Evolutionary conservation across 345 rosid species (phyloP), one percentile per base, ranked within the genome.

Genomic region (Erysimum cheiranthoides): DNA sequence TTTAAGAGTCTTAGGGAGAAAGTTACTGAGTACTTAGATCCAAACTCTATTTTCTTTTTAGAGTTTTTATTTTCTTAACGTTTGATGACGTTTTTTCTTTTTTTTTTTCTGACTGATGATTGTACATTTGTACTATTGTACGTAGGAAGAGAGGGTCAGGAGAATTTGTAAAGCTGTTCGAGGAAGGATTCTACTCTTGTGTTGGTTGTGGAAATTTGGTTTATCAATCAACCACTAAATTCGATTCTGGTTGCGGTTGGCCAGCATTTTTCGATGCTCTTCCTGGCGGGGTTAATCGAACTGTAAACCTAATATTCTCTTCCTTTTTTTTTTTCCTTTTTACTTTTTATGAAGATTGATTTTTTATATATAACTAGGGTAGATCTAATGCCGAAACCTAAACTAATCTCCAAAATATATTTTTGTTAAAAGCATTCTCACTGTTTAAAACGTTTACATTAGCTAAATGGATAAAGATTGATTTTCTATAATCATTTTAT

Each of bases 211-310:
- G 84, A 18, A 84, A 88, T 75, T 92, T 93, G 34, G 88, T 92
- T 6, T 88, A 92, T 63, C 79, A 12, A 28, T 92, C 97, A 31
- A 85, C 85, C 7, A 87, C 92, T 38, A 92, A 92, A 62, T 92
- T 92, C 42, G 75, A 90, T 53, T 88, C 91, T 5, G 88, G 93
- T 30, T 90, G 92, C 31, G 93, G 93, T 16, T 92, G 93, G 93
- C 97, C 96, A 0, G 89, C 97, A 61, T 90, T 90, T 74, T 90
- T 8, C 30, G 92, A 90, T 64, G 96, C 96, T 52, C 84, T 92
- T n/a, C 92, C 93, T 0, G 92, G 93, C 52, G 92, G 93, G 61
- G 85, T 92, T 27, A 85, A 84, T 69, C n/a, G 87, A 61, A 80
- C 0, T 1, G 92, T 92, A 73, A 49, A 47, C 52, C 25, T 46